Evolutionary conservation across 192 early-diverging fungal species (phyloP), one percentile per base, ranked within the genome.

Genomic region (Nowakowskiella sp.): DNA sequence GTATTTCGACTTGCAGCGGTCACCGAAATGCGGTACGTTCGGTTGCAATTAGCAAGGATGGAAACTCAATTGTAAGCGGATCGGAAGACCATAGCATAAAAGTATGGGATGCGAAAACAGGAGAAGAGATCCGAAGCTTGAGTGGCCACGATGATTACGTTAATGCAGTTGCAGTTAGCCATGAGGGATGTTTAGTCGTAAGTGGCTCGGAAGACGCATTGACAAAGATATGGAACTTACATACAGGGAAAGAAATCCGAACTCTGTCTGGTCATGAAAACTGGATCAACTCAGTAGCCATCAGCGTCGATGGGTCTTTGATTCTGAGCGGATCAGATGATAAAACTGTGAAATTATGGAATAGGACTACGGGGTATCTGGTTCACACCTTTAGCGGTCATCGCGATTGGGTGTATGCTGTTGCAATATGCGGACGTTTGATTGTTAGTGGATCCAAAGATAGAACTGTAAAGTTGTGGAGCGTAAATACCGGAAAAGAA

Each of bases 21-120:
- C 94, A 97, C 74, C 86, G 87, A 61, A 89, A 96, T 64, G 89
- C 87, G 43, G 94, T 98, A 9, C 94, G 96, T 57, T 86, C 88
- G 4, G 91, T 98, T 29, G 88, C 94, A 1, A 94, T 98, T 58
- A 81, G 87, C 31, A 89, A 88, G 3, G 90, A 96, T 70, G 92
- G 92, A 13, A 80, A 82, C 60, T 84, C 87, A 8, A 80, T 98
- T 9, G 86, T 96, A 9, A 88, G 86, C 47, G 94, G 93, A 25
- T 86, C 85, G 47, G 71, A 94, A 59, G 94, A 98, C 71, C 85
- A 87, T 65, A 90, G 90, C 24, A 60, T 96, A 49, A 87, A 84
- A 43, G 76, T 96, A 30, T 98, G 94, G 94, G 87, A 98, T 53
- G 66, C 94, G 25, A 58, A 64, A 23, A 61, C 74, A 0, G 73